Conservation (phyloP, 306 rosid species). For the Sesbania bispinosa region DNA sequence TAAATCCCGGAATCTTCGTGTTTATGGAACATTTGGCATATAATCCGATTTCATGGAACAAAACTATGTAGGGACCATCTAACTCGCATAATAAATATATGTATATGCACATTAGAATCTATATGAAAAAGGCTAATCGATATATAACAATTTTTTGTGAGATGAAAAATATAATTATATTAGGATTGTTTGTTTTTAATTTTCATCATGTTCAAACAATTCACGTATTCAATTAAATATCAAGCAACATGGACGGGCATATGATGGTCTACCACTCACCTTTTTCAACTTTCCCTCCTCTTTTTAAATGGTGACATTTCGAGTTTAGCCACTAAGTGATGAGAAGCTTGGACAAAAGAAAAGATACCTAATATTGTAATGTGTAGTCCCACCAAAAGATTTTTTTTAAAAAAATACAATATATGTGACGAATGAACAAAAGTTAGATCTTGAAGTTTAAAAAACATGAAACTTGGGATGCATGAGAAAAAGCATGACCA, state of each 20-base stretch:
- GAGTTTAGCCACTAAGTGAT: conserved; percentile 35
- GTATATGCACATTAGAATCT: conserved; percentile 31
- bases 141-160: not conserved
- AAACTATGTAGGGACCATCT: conserved; percentile 43
- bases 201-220: not conserved
- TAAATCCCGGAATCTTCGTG: conserved; percentile 37
- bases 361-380: conserved; percentile 30
- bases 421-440: conserved; percentile 10
- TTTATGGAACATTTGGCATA: conserved; percentile 61
- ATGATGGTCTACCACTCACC: conserved; percentile 26
- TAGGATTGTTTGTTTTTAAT: not conserved
- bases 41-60: conserved; percentile 54
- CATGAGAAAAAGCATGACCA: conserved; percentile 23
- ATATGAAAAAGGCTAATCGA: not conserved
- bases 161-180: conserved; percentile 1
- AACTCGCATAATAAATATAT: conserved; percentile 20
- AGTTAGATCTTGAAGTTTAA: conserved; percentile 16
- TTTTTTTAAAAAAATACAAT: not conserved
- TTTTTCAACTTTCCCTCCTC: conserved; percentile 14
- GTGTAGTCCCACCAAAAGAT: conserved; percentile 30
- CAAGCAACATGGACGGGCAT: conserved; percentile 24
- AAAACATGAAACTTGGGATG: conserved; percentile 11
- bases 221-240: conserved; percentile 23
- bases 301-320: conserved; percentile 35
- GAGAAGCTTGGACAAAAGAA: conserved; percentile 37